phyloP scores from a whole-genome alignment of 192 early-diverging fungal species.

The Linnemannia exigua region DNA sequence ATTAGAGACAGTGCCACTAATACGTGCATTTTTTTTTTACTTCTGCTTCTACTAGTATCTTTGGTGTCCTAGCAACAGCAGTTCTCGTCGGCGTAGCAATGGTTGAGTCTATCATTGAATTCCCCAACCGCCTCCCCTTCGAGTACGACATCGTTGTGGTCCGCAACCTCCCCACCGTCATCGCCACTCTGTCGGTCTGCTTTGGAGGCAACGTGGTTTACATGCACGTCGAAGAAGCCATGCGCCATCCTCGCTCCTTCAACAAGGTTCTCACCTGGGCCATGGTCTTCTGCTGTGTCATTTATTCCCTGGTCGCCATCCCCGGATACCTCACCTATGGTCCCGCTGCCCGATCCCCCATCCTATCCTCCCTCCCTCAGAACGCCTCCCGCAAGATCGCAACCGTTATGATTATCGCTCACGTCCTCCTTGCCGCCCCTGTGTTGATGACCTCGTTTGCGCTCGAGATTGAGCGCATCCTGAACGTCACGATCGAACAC shows the following conservation, averaged over 20 bases:
- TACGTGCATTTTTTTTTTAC: neutral
- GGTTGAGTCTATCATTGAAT: slow-evolving; percentile 66
- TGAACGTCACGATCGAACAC: slow-evolving; percentile 70
- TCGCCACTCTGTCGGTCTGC: slow-evolving; percentile 86
- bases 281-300: slow-evolving; percentile 72
- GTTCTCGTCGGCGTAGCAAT: slow-evolving; percentile 81
- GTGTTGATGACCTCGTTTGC: slow-evolving; percentile 81
- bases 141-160: slow-evolving; percentile 69
- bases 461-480: slow-evolving; percentile 77
- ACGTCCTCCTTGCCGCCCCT: slow-evolving; percentile 83
- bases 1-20: too few relatives aligned
- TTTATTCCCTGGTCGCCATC: slow-evolving; percentile 78
- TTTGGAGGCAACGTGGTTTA: slow-evolving; percentile 88
- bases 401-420: slow-evolving; percentile 81
- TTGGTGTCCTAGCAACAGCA: slow-evolving; percentile 81
- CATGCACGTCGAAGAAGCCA: slow-evolving; percentile 85
- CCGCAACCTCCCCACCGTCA: slow-evolving; percentile 76
- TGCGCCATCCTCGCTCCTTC: slow-evolving; percentile 79
- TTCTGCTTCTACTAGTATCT: slow-evolving; percentile 62
- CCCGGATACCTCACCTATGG: slow-evolving; percentile 84
- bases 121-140: slow-evolving; percentile 54
- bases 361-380: slow-evolving; percentile 78
- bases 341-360: slow-evolving; percentile 72
- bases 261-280: slow-evolving; percentile 73
- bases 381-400: slow-evolving; percentile 63